Base-by-base conservation (phyloP, 495 filamentous ascomycete genomes). In the Acidiella bohemica region DNA sequence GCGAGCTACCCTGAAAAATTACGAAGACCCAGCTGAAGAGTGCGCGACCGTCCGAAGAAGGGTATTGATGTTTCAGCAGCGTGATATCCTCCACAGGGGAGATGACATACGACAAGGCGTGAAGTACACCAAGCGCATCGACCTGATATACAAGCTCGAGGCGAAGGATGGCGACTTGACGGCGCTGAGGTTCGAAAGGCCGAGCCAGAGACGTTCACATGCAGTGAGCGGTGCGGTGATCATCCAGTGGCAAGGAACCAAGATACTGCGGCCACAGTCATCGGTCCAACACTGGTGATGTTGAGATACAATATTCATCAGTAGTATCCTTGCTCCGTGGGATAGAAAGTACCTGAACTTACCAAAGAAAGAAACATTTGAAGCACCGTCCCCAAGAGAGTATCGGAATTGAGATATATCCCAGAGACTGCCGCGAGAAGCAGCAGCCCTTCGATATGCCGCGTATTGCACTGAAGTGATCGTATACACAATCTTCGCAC, bases 391-490 rank as follows among this genome's bases (percentile, higher is more conserved):
- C 83, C 72, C 77, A 73, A 10, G n/a, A 72, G 80, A 79, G 80
- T 75, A 90, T 88, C 84, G 82, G 87, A 94, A 94, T 95, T 81
- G 85, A 92, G 92, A 93, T 80, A 76, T 84, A 78, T 76, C 70
- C 24, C 14, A 18, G n/a, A n/a, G n/a, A n/a, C n/a, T n/a, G n/a
- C n/a, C n/a, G n/a, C n/a, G n/a, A n/a, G n/a, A n/a, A n/a, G n/a
- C n/a, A n/a, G n/a, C n/a, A n/a, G n/a, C n/a, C n/a, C n/a, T n/a
- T n/a, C 50, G 68, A 70, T 70, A 94, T 78, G 85, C 88, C 73
- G 84, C 87, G 83, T 85, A 96, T 96, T 88, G 87, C 80, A 93
- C 87, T 96, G 70, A 88, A 90, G 84, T 94, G 37, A 82, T 78
- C 68, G 61, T 63, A 53, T 58, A 64, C 54, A 64, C 61, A 56